phyloP scores from a whole-genome alignment of 176 grass and related monocot species.

The Ampelocalamus luodianensis region DNA sequence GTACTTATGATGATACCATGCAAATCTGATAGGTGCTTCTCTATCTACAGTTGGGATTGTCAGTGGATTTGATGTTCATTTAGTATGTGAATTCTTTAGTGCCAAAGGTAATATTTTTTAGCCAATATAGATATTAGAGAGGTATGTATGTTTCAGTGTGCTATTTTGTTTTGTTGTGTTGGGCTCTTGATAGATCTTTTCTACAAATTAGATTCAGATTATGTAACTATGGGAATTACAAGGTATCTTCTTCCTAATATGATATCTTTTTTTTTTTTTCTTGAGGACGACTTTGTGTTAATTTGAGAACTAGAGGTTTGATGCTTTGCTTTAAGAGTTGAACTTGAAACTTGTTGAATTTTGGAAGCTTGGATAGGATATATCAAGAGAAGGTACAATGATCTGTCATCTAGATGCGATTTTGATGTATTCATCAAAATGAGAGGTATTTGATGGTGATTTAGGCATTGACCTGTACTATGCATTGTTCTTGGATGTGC shows the following conservation, averaged over 20 bases:
- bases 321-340: not conserved
- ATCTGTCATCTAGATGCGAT: not conserved
- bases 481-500: not conserved
- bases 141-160: conserved; percentile 11
- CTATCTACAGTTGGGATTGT: not conserved
- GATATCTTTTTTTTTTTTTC: not conserved
- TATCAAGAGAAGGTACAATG: not conserved
- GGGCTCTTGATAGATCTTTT: not conserved
- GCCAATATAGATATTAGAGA: not conserved
- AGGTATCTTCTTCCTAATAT: conserved; percentile 1
- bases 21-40: conserved; percentile 17
- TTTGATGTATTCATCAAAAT: not conserved
- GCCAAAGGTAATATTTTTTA: not conserved
- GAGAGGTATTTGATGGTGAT: not conserved
- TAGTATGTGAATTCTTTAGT: conserved; percentile 9
- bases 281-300: not conserved
- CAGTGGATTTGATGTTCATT: not conserved
- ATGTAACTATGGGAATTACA: not conserved
- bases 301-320: not conserved
- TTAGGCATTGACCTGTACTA: not conserved
- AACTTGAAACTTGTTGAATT: conserved; percentile 4
- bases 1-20: not conserved
- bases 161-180: not conserved
- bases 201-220: not conserved
- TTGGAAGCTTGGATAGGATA: not conserved